These are phyloP conservation scores for Isoetes taiwanensis DNA, from an alignment of 75 land plant genomes.

Conservation along the genomic window DNA sequence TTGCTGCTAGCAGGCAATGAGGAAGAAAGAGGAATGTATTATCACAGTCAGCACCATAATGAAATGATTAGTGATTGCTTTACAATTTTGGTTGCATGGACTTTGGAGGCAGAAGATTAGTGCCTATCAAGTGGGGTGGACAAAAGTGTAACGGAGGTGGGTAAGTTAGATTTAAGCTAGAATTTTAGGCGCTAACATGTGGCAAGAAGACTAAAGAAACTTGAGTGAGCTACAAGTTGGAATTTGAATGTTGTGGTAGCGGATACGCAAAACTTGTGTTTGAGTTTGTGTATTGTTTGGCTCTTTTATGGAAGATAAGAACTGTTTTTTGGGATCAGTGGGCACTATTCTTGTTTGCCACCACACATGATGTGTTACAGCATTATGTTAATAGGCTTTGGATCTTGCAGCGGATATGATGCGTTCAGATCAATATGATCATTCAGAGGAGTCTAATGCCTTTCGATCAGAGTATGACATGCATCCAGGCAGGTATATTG, in stretches of 20 bases:
- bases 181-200: too few relatives aligned
- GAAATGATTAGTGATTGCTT: background rate
- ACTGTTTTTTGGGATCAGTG: background rate
- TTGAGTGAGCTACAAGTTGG: too few relatives aligned
- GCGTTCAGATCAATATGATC: slow-evolving; percentile 36
- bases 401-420: slow-evolving; percentile 35
- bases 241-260: too few relatives aligned
- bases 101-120: too few relatives aligned
- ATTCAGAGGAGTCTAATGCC: slow-evolving; percentile 55
- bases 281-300: background rate
- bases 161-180: too few relatives aligned
- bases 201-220: too few relatives aligned
- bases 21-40: too few relatives aligned
- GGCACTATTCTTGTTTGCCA: background rate
- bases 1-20: too few relatives aligned
- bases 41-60: too few relatives aligned
- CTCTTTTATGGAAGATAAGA: slow-evolving; percentile 1
- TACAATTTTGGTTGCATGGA: background rate
- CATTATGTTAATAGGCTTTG: background rate
- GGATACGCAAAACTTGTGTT: background rate
- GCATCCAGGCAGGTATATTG: slow-evolving; percentile 66
- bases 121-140: too few relatives aligned
- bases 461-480: slow-evolving; percentile 68
- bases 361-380: too few relatives aligned
- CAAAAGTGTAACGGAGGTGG: too few relatives aligned